Base-by-base conservation (phyloP, 768 basidiomycete genomes). In the Piloderma croceum region DNA sequence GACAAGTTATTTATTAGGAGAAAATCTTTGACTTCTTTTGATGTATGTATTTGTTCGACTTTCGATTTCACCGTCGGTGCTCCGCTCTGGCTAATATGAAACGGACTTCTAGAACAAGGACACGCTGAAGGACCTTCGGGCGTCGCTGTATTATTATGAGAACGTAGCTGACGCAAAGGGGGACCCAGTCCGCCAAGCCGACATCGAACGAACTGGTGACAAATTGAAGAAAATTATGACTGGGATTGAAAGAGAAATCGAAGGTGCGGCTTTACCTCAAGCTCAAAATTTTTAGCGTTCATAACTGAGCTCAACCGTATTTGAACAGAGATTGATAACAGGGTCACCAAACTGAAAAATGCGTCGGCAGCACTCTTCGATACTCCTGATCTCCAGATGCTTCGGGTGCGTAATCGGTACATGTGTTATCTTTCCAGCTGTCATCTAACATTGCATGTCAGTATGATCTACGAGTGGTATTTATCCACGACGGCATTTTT, bases 401-500 rank as follows among this genome's bases (percentile, higher is more conserved):
- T 73, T 51, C 72, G 70, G 47, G 86, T 77, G 44, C 24, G 73
- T 63, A n/a, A n/a, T n/a, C n/a, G n/a, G n/a, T n/a, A n/a, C 27
- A 7, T 38, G 15, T 17, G 9, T 18, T 39, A 13, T 32, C 24
- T 22, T 20, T 19, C 20, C 7, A n/a, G 18, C 17, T 20, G 4
- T 36, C 17, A 42, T 25, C 5, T 36, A 36, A 23, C 9, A 38
- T 24, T 12, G 29, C 15, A 5, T 22, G n/a, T 9, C 31, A 90
- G 86, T 91, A 90, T 51, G 85, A 89, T 47, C 74, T 91, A 18
- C 81, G 85, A 3, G 81, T 74, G 6, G 87, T 89, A 4, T 68
- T 90, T 27, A 67, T 87, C 34, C 83, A 89, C 48, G 85, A 83
- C 9, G 88, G 88, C 4, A 61, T 87, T 23, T 81, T 78, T 31